Base-by-base conservation (phyloP, 441 rosid genomes). In the Erodium texanum region DNA sequence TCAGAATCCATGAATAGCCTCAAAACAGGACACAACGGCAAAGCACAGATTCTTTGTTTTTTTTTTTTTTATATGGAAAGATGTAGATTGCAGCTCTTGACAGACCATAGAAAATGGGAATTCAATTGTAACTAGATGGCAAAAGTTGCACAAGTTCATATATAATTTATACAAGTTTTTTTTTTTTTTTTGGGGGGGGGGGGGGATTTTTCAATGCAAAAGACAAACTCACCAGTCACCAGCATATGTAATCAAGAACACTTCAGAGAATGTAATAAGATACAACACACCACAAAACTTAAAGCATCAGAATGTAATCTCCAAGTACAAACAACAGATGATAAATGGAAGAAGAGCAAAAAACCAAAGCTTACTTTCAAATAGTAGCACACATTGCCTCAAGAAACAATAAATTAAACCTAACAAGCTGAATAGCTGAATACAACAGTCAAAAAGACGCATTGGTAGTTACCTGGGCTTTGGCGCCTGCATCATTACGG, bases 381-480 rank as follows among this genome's bases (percentile, higher is more conserved):
- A 62, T 20, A 24, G 34, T 23, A 62, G 18, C 11, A 62, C 65
- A 27, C 65, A 62, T 62, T 62, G 36, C 36, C 65, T 24, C 27
- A 22, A 10, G 34, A 10, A 23, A 62, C 65, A 23, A 62, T 62
- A 62, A 62, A 62, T 24, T 62, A 5, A 62, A 24, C 27, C 65
- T 20, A 12, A 14, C 65, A 62, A 23, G n/a, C n/a, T n/a, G n/a
- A n/a, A n/a, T n/a, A n/a, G n/a, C 5, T 23, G 65, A 24, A 62
- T 23, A 62, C 7, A 62, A 62, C 65, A 62, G 24, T 62, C 36
- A 62, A 15, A 62, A 62, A 24, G 20, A 27, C 1, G 65, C 18
- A 62, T 62, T 24, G 23, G 65, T 10, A 62, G n/a, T 62, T 62
- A 62, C 65, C 65, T 62, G 18, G 65, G 16, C 65, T 62, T 62